phyloP scores from a whole-genome alignment of 139 green algal species.

The Chlamydomonas eustigma region DNA sequence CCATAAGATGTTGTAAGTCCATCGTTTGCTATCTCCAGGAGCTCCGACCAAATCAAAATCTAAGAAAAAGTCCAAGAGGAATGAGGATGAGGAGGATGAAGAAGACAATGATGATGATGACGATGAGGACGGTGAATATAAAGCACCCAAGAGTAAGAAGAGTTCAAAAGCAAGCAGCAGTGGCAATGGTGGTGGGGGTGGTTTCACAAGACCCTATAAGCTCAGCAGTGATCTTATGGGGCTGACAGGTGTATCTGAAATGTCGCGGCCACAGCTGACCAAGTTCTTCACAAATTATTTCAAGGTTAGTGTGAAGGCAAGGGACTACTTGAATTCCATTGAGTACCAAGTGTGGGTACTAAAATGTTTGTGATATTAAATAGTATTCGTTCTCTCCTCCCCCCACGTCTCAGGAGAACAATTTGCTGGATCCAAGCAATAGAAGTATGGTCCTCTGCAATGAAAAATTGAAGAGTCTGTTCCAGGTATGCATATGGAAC shows the following conservation, averaged over 20 bases:
- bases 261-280: conserved; percentile 6
- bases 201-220: conserved; percentile 46
- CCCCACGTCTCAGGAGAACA: conserved; percentile 1
- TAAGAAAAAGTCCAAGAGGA: background rate
- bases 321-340: too few species aligned
- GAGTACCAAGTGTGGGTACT: too few species aligned
- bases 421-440: background rate
- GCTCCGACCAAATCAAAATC: conserved; percentile 3
- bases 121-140: background rate
- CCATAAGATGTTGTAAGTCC: background rate
- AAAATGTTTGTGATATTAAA: too few species aligned
- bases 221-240: conserved; percentile 42
- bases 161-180: background rate
- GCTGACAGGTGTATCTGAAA: background rate
- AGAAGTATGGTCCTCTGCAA: conserved; percentile 6
- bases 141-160: background rate
- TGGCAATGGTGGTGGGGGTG: conserved; percentile 4
- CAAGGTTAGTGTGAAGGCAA: conserved; percentile 2
- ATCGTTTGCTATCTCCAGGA: too few species aligned
- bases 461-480: background rate
- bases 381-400: too few species aligned
- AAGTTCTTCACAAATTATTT: conserved; percentile 8
- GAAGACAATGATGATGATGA: background rate
- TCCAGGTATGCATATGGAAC: background rate
- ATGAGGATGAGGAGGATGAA: background rate